Evolutionary conservation across 371 early-diverging fungal genomes (phyloP), one percentile per base, ranked within the genome.

Genomic region (Entomophthora muscae): DNA sequence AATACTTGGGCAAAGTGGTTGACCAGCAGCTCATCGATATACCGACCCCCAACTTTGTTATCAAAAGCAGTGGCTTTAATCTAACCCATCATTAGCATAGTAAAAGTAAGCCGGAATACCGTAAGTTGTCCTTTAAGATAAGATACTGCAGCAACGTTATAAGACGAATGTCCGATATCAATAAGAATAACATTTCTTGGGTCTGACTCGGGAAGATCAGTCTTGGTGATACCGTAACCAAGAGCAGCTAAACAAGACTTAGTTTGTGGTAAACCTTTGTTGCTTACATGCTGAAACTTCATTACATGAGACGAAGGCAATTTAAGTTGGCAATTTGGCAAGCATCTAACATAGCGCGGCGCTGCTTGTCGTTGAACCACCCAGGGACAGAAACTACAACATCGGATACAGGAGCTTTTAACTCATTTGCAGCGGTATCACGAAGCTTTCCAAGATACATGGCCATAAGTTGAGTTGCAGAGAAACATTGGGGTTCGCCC

Each of bases 161-260:
- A 89, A 65, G 84, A 76, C 60, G 94, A 90, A 80, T 95, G 89
- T 63, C 98, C 98, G 63, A 95, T 79, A 74, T 98, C 96, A 58
- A 91, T 90, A 72, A 98, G 89, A 63, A 86, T 89, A 54, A 98
- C 90, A 70, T 84, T 87, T 67, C 88, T 85, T 65, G 96, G 85
- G 78, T 90, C 90, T 51, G 90, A 86, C 75, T 93, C 95, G 66
- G 96, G 96, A 64, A 96, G 78, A 73, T 97, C 98, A 32, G 80
- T 77, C 83, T 94, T 95, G 73, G 96, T 97, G 73, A 97, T 95
- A 74, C 98, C 96, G 69, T 95, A 97, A 59, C 91, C 93, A 64
- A 97, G 84, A 52, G 98, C 95, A 63, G 88, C 42, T 42, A n/a
- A n/a, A n/a, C n/a, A n/a, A n/a, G n/a, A n/a, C n/a, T n/a, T n/a